phyloP scores from a whole-genome alignment of 768 basidiomycete species.

The Agrocybe pediades region DNA sequence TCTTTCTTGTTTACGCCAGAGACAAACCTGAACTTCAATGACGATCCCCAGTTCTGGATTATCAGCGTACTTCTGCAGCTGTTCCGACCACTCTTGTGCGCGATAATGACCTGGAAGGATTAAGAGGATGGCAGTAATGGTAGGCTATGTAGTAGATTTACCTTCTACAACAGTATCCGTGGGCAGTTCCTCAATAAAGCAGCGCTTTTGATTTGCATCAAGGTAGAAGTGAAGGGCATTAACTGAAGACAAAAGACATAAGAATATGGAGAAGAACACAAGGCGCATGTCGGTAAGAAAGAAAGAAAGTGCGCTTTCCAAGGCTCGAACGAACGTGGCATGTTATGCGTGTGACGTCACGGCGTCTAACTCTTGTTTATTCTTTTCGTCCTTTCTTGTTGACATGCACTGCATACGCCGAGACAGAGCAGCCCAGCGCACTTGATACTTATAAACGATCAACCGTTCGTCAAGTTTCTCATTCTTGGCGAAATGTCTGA shows the following conservation, averaged over 20 bases:
- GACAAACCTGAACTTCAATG: slow-evolving; percentile 81
- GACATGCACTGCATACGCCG: background rate
- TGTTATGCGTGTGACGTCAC: slow-evolving; percentile 7
- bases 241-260: slow-evolving; percentile 43
- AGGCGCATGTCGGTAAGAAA: slow-evolving; percentile 27
- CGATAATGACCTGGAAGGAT: slow-evolving; percentile 77
- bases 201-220: slow-evolving; percentile 89
- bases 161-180: slow-evolving; percentile 95
- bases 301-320: background rate
- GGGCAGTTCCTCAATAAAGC: slow-evolving; percentile 96
- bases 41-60: slow-evolving; percentile 85
- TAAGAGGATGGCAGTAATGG: background rate
- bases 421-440: background rate
- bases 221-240: slow-evolving; percentile 96
- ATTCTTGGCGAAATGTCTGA: background rate
- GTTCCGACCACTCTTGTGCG: slow-evolving; percentile 89
- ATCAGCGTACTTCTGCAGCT: slow-evolving; percentile 60
- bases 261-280: slow-evolving; percentile 25
- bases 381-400: background rate
- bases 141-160: slow-evolving; percentile 29
- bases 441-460: background rate
- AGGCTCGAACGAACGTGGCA: slow-evolving; percentile 19
- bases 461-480: background rate
- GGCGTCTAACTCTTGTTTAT: background rate
- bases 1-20: background rate